A percentile compares a stretch with the other conserved stretches of the same genome.
Evolutionary conservation across 108 stramenopile species (phyloP).

Genomic region (Cyclotella atomus): DNA sequence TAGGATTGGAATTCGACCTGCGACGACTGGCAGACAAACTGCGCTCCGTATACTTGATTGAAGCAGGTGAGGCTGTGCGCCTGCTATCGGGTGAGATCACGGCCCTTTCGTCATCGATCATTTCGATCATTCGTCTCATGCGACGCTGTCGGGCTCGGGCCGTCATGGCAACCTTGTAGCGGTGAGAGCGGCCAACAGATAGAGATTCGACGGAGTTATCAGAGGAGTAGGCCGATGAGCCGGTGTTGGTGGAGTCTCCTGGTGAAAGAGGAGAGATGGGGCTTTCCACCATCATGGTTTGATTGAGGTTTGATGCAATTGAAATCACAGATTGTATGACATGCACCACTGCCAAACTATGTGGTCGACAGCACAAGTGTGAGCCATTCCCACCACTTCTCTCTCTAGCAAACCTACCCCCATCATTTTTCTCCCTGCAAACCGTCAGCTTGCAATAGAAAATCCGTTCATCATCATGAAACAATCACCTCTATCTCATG

Average conservation of each 20-base stretch:
- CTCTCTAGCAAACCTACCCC: too few species aligned
- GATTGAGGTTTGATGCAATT: background rate
- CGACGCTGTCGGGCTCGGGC: constrained; percentile 28
- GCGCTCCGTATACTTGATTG: background rate
- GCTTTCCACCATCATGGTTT: background rate
- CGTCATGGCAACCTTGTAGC: constrained; percentile 34
- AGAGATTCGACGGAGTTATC: background rate
- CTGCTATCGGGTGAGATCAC: background rate
- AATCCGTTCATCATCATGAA: too few species aligned
- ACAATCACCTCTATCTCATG: too few species aligned
- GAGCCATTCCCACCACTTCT: too few species aligned
- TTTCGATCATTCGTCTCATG: constrained; percentile 31
- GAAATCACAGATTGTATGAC: too few species aligned
- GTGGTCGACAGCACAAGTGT: too few species aligned
- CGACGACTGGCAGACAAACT: background rate
- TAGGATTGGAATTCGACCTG: background rate
- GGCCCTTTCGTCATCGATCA: background rate
- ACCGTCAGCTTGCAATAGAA: too few species aligned
- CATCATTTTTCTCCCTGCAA: too few species aligned
- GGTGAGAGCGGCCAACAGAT: constrained; percentile 5
- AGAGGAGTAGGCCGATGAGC: background rate
- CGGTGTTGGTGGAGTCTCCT: background rate
- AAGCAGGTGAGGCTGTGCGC: background rate
- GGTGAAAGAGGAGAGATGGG: constrained; percentile 3
- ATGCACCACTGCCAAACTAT: too few species aligned